Conservation (phyloP, 1,284 basidiomycete species). For the Apiotrichum porosum region DNA sequence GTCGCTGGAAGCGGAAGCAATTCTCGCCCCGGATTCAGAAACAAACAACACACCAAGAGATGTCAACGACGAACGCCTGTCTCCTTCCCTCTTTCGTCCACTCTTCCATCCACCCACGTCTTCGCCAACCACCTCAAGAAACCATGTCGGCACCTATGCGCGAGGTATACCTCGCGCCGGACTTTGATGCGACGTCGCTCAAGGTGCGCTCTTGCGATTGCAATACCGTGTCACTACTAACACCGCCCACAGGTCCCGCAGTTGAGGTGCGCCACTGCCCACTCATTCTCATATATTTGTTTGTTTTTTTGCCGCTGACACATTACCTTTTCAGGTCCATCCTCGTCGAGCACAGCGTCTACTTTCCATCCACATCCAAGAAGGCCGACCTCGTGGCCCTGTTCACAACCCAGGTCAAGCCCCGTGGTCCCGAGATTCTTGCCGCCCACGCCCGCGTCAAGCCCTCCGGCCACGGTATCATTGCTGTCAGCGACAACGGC, state of each 20-base stretch:
- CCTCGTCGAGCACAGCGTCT: slow-evolving; percentile 64
- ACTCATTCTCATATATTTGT: no score
- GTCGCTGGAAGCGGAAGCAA: slow-evolving; percentile 1
- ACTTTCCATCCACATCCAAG: slow-evolving; percentile 70
- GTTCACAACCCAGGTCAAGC: slow-evolving; percentile 71
- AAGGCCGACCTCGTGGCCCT: slow-evolving; percentile 78
- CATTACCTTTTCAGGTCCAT: slow-evolving; percentile 6
- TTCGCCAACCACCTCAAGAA: slow-evolving; percentile 4
- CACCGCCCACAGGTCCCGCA: slow-evolving; percentile 40
- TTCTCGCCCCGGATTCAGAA: background rate
- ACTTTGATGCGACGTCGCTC: slow-evolving; percentile 73
- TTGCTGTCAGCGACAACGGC: slow-evolving; percentile 27
- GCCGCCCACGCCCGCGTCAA: slow-evolving; percentile 29
- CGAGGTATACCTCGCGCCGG: slow-evolving; percentile 65
- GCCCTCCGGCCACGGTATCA: slow-evolving; percentile 43
- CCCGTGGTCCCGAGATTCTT: slow-evolving; percentile 55
- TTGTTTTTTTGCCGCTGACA: no score
- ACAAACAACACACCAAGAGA: slow-evolving; percentile 6
- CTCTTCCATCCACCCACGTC: background rate
- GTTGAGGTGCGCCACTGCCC: slow-evolving; percentile 30
- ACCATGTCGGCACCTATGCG: slow-evolving; percentile 38
- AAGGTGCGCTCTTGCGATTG: slow-evolving; percentile 44
- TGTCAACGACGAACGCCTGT: background rate
- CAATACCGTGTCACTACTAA: background rate
- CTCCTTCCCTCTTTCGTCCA: background rate